phyloP scores from a whole-genome alignment of 805 yeast genomes.

The Saccharomycopsis guyanensis region DNA sequence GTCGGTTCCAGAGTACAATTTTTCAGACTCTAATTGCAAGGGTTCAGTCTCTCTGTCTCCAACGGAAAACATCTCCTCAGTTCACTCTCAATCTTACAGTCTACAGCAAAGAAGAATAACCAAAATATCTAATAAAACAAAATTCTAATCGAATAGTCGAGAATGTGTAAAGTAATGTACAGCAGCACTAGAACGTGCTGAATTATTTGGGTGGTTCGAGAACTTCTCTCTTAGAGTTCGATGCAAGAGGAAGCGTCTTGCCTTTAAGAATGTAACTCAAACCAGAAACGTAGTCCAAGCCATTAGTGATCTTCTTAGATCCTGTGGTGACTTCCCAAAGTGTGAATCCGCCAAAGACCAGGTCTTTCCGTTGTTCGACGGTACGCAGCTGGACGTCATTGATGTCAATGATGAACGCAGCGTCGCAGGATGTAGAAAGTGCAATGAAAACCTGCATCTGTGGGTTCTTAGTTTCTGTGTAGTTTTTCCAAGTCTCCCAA shows the following conservation, averaged over 20 bases:
- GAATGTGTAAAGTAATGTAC: no score
- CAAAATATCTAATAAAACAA: no score
- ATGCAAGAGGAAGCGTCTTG: slow-evolving; percentile 1
- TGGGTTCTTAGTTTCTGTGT: slow-evolving; percentile 35
- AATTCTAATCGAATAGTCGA: no score
- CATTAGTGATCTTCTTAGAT: slow-evolving; percentile 1
- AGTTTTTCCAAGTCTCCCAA: slow-evolving; percentile 39
- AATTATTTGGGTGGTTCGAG: no score
- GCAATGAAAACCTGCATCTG: slow-evolving; percentile 53
- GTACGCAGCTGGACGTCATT: slow-evolving; percentile 14
- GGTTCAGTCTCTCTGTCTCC: no score
- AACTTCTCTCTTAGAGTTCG: neutral
- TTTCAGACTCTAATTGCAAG: no score
- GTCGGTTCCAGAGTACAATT: no score
- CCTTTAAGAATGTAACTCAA: slow-evolving; percentile 12
- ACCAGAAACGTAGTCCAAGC: slow-evolving; percentile 15
- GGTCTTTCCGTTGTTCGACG: neutral
- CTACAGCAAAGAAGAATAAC: no score
- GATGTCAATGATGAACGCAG: slow-evolving; percentile 45
- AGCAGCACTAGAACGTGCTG: no score
- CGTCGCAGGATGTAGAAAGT: slow-evolving; percentile 50
- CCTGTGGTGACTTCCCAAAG: slow-evolving; percentile 19
- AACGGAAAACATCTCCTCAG: no score
- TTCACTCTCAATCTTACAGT: no score
- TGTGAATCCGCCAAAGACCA: slow-evolving; percentile 15